Conservation (phyloP, 2,329 filamentous ascomycete species). For the Fonsecaea multimorphosa region DNA sequence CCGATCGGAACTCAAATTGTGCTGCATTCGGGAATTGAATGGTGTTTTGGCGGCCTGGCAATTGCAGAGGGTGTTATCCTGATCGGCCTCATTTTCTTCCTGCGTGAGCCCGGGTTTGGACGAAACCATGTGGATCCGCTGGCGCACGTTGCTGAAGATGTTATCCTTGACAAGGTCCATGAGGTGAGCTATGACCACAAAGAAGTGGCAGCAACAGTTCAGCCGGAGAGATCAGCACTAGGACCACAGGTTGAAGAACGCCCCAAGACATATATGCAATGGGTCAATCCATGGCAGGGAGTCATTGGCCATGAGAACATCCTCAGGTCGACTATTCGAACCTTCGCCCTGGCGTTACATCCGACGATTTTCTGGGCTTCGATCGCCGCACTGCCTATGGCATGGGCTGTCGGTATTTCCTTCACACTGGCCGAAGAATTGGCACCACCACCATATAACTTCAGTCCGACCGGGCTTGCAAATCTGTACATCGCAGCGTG, state of each 20-base stretch:
- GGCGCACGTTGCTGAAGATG: constrained; percentile 18
- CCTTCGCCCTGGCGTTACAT: constrained; percentile 17
- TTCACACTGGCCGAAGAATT: constrained; percentile 18
- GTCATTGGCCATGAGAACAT: constrained; percentile 14
- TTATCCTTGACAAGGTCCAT: constrained; percentile 15
- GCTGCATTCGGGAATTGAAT: constrained; percentile 77
- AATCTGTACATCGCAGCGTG: constrained; percentile 90
- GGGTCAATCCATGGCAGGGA: constrained; percentile 18
- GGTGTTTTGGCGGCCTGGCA: constrained; percentile 80
- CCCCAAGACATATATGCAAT: constrained; percentile 18
- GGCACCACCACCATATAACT: constrained; percentile 66
- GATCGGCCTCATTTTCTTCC: constrained; percentile 80
- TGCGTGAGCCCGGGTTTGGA: constrained; percentile 71
- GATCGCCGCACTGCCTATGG: constrained; percentile 17
- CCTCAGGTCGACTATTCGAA: constrained; percentile 12
- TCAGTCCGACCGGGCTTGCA: constrained; percentile 78
- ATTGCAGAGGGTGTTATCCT: constrained; percentile 76
- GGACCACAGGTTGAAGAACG: background rate
- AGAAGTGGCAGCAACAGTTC: background rate
- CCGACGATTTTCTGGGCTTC: constrained; percentile 19
- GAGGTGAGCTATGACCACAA: constrained; percentile 5
- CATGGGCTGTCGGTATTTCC: constrained; percentile 21
- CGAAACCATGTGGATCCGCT: constrained; percentile 12
- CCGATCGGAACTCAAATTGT: constrained; percentile 86
- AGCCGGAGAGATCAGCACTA: constrained; percentile 1